Percentiles rank a stretch among this genome's conserved stretches.
phyloP scores from a whole-genome alignment of 495 filamentous ascomycete species.

The Halenospora varia region DNA sequence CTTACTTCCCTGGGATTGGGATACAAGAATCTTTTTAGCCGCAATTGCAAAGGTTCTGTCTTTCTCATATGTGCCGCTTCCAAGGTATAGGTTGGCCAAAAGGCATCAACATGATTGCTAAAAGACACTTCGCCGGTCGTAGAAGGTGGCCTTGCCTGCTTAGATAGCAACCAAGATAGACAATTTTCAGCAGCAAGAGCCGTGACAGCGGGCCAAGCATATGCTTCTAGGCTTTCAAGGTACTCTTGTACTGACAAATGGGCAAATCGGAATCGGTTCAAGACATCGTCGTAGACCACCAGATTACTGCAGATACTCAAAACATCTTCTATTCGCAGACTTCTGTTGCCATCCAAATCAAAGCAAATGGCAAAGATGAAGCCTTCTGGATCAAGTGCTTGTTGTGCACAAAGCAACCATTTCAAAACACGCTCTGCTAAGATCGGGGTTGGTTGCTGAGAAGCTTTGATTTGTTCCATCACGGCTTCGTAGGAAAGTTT shows the following conservation, averaged over 20 bases:
- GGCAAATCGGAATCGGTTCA: slow-evolving; percentile 5
- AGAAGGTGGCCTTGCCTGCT: no score
- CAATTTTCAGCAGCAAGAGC: slow-evolving; percentile 1
- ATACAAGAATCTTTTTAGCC: no score
- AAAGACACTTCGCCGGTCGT: no score
- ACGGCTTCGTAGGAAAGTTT: slow-evolving; percentile 1
- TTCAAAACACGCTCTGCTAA: slow-evolving; percentile 1
- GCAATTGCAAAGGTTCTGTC: no score
- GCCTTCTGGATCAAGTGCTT: background rate
- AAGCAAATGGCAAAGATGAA: slow-evolving; percentile 1
- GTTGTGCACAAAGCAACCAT: slow-evolving; percentile 3
- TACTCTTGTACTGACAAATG: slow-evolving; percentile 8
- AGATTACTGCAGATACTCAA: slow-evolving; percentile 9
- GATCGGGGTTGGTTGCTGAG: background rate
- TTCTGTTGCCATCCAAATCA: background rate
- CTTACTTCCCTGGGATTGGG: no score
- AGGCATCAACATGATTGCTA: no score
- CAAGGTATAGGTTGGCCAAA: no score
- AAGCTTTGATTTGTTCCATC: slow-evolving; percentile 2
- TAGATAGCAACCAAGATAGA: background rate
- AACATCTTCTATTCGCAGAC: background rate
- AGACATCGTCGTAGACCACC: slow-evolving; percentile 20
- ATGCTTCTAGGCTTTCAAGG: background rate
- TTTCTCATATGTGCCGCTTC: no score
- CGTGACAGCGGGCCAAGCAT: background rate